Base-by-base conservation (phyloP, 1,139 yeast species). In the Taphrina deformans region DNA sequence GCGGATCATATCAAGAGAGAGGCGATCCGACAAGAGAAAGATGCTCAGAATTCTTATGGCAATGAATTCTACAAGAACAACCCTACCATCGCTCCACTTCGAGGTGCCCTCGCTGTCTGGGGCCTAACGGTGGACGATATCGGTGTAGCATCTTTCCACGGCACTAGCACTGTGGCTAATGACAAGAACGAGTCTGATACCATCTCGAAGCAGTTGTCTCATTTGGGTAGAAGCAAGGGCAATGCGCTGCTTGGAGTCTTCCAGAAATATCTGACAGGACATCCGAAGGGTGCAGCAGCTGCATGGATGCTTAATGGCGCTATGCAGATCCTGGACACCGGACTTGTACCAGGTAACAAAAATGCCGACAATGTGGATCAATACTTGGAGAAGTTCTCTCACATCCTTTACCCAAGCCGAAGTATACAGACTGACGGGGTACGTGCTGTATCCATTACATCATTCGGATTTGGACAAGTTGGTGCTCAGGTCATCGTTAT, bases 221-320 rank as follows among this genome's bases (percentile, higher is more conserved):
- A 93, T 76, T 83, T 93, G 76, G 99, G 98, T 72, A 88, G 99
- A 81, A 80, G 96, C 67, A 92, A 89, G 80, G 99, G 99, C 81
- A 95, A 93, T 81, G 96, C 99, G 71, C 91, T 95, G 65, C 83
- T 88, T 73, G 98, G 98, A 84, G 96, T 93, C 65, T 92, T 93
- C 96, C 99, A 93, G 80, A 93, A 93, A 80, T 93, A 85, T 85
- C 85, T 93, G 75, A 93, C 99, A 74, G 99, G 99, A 80, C 99
- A 93, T 82, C 99, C 99, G 75, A 93, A 93, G 88, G 99, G 99
- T 85, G 99, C 99, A 73, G 99, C 99, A 67, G 99, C 98, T 83
- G 98, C 99, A 69, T 93, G 99, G 99, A 93, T 95, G 99, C 82
- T 93, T 83, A 95, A 93, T 79, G 99, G 99, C 79, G 97, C 92